Evolutionary conservation across 805 yeast species (phyloP).

Genomic region (Schwanniomyces polymorphus): DNA sequence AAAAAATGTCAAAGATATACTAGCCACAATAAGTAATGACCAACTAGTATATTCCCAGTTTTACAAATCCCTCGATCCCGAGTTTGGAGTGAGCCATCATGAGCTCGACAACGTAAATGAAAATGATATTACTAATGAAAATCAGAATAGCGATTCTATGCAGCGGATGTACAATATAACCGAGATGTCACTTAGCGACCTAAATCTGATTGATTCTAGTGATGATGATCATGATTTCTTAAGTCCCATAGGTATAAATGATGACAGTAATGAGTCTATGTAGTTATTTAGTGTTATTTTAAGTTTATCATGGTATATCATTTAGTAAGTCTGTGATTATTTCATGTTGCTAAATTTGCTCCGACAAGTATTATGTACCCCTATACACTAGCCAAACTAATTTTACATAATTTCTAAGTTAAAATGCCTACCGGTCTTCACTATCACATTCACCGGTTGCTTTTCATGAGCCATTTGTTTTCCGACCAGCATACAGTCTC

Average conservation of each 20-base stretch:
- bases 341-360: no score
- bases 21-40: not conserved
- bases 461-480: not conserved
- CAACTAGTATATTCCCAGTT: not conserved
- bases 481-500: not conserved
- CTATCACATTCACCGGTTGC: no score
- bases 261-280: not conserved
- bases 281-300: not conserved
- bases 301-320: no score
- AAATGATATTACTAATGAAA: not conserved
- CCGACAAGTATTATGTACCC: no score
- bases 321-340: no score
- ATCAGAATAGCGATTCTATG: not conserved
- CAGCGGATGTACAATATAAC: slow-evolving; percentile 17
- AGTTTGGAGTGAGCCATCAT: not conserved
- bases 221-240: slow-evolving; percentile 2
- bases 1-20: not conserved
- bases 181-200: slow-evolving; percentile 21
- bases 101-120: not conserved
- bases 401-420: no score
- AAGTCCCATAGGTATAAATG: not conserved
- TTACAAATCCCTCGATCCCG: not conserved
- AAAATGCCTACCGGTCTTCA: no score
- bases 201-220: slow-evolving; percentile 20
- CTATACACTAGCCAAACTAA: no score